These are phyloP conservation scores for Anacardium occidentale DNA, from an alignment of 345 rosid genomes.

Conservation along the genomic window DNA sequence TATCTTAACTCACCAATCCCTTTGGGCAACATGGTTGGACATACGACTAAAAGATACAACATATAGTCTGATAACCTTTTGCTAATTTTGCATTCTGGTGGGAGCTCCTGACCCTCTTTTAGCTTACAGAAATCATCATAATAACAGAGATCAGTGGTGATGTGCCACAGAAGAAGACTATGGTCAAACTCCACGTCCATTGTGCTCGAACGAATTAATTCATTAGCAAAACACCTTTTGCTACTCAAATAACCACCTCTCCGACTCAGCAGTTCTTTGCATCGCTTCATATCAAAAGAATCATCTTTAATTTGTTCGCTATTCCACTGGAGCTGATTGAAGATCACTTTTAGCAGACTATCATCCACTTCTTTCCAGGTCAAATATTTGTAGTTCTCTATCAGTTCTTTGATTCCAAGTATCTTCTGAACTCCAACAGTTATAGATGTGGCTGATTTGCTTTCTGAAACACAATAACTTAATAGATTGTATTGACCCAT, in stretches of 20 bases:
- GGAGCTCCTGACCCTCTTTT: neutral
- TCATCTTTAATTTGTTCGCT: neutral
- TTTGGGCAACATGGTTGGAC: slow-evolving; percentile 22
- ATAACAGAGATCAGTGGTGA: slow-evolving; percentile 28
- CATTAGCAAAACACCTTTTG: neutral
- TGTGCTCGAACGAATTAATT: slow-evolving; percentile 13
- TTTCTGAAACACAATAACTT: neutral
- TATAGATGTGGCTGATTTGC: neutral
- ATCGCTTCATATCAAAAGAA: accelerated
- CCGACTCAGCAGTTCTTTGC: neutral
- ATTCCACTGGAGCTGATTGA: slow-evolving; percentile 6
- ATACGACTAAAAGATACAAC: slow-evolving; percentile 6
- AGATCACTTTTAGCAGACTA: slow-evolving; percentile 11
- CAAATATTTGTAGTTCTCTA: neutral
- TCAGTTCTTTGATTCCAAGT: neutral
- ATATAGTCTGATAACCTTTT: slow-evolving; percentile 18
- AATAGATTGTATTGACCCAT: slow-evolving; percentile 24
- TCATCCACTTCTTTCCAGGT: neutral
- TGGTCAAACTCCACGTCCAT: slow-evolving; percentile 17
- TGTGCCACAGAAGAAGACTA: slow-evolving; percentile 32
- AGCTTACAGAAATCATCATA: neutral
- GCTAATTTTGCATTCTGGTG: slow-evolving; percentile 9
- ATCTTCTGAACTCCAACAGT: neutral
- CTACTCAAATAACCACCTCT: slow-evolving; percentile 16
- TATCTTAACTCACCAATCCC: slow-evolving; percentile 16